Base-by-base conservation (phyloP, 2,329 filamentous ascomycete species). In the Colletotrichum orbiculare region DNA sequence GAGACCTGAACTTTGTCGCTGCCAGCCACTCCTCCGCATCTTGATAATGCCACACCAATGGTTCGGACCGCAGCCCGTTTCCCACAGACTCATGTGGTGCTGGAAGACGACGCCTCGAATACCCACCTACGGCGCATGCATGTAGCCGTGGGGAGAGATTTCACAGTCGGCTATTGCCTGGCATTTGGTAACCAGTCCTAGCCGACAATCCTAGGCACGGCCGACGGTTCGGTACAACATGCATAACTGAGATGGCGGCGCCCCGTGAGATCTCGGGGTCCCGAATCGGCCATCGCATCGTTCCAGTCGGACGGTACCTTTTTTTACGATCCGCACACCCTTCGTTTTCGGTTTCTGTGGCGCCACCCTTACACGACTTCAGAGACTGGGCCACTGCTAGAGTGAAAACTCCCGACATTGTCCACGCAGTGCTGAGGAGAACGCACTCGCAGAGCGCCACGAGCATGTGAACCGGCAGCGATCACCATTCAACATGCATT, bases 241-340 rank as follows among this genome's bases (percentile, higher is more conserved):
- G 49, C 38, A 38, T 49, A 35, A 13, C 25, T 33, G 17, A 41
- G 34, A 53, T 46, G 37, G 46, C 39, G 46, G 52, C 47, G 46
- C 47, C 38, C 17, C 34, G 42, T 48, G 25, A 65, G 43, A 57
- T 53, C 25, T 56, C 39, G 50, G 39, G 46, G 41, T 47, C 17
- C 35, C 35, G 15, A 54, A 62, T 42, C 58, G 47, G 33, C 37
- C 63, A 53, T 59, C 35, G 53, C 53, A 66, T 66, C 42, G 63
- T 66, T 63, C 63, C 58, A 57, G 47, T 57, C 52, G 45, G 42
- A 55, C 54, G 63, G 58, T 56, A 62, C 46, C 33, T n/a, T 56
- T 38, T 12, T 42, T 25, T 25, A 25, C 8, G 63, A 54, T 63
- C 42, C 63, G 45, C 58, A 56, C 35, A 53, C 38, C 4, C 37